Conservation (phyloP, 164 flowering plant species). For the Platanus orientalis region DNA sequence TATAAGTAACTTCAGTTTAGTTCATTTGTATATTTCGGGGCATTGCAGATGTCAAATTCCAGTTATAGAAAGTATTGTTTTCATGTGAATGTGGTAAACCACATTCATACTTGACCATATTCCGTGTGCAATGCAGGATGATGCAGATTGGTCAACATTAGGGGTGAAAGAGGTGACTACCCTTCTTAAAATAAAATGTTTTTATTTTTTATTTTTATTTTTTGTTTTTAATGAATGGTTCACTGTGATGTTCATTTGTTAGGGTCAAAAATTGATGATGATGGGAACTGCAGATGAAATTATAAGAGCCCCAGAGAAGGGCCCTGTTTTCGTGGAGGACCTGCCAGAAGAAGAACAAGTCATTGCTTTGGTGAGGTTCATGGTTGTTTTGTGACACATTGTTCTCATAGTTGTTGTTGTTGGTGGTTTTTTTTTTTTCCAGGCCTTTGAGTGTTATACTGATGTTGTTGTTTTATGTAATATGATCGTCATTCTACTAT, state of each 20-base stretch:
- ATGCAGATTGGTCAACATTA: slow-evolving; percentile 84
- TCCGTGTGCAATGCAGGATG: slow-evolving; percentile 62
- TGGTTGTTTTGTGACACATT: neutral
- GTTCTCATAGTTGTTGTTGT: no score
- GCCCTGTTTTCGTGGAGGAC: slow-evolving; percentile 86
- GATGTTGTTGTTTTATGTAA: no score
- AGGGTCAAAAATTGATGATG: slow-evolving; percentile 99
- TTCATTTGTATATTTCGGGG: neutral
- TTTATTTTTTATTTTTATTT: neutral
- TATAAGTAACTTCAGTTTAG: neutral
- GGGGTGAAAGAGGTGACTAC: slow-evolving; percentile 76
- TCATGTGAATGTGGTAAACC: neutral
- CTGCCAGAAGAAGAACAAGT: slow-evolving; percentile 95
- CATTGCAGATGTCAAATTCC: neutral
- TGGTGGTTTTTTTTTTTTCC: no score
- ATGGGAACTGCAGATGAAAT: slow-evolving; percentile 98
- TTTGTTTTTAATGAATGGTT: neutral
- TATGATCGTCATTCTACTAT: no score
- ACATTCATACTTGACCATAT: neutral
- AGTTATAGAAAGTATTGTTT: neutral
- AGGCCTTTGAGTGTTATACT: no score
- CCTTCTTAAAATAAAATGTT: neutral
- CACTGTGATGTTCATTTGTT: neutral
- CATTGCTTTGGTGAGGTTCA: slow-evolving; percentile 54
- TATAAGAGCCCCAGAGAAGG: slow-evolving; percentile 92